A percentile compares a stretch with the other conserved stretches of the same genome.
Evolutionary conservation across 2,329 filamentous ascomycete species (phyloP).

Genomic region (Lasiodiplodia citricola): DNA sequence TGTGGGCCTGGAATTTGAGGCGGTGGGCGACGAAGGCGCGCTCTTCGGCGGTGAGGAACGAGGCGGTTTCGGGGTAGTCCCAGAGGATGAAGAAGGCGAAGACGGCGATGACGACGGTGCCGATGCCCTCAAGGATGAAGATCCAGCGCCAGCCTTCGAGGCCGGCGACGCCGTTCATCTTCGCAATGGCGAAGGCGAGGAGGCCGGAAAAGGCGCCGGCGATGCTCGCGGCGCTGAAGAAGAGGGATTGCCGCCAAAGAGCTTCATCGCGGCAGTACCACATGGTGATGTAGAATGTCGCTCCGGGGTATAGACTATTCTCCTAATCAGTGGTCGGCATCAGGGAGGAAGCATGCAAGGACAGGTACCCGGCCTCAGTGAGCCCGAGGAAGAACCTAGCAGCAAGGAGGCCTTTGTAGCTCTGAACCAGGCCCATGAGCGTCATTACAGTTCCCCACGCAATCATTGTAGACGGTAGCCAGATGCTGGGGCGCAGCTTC

Average conservation of each 20-base stretch:
- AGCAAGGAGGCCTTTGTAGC: constrained; percentile 53
- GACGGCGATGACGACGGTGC: constrained; percentile 26
- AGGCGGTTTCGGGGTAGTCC: constrained; percentile 56
- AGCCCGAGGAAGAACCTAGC: constrained; percentile 49
- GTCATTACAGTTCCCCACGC: constrained; percentile 50
- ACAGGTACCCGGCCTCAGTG: constrained; percentile 34
- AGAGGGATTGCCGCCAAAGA: constrained; percentile 62
- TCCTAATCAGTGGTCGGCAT: background rate
- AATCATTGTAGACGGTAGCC: constrained; percentile 48
- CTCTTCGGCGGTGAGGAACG: constrained; percentile 35
- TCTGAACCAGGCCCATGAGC: constrained; percentile 53
- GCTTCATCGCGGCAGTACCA: constrained; percentile 65
- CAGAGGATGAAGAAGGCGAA: constrained; percentile 58
- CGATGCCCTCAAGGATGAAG: constrained; percentile 30
- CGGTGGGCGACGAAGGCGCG: constrained; percentile 36
- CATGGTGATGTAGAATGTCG: constrained; percentile 60
- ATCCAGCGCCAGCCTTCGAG: constrained; percentile 38
- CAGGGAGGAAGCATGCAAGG: background rate
- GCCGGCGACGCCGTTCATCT: constrained; percentile 60
- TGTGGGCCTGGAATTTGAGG: constrained; percentile 11
- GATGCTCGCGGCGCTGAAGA: constrained; percentile 59
- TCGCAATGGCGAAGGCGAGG: constrained; percentile 59
- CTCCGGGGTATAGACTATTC: constrained; percentile 34
- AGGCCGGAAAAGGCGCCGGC: constrained; percentile 64
- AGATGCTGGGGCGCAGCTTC: constrained; percentile 54